Base-by-base conservation (phyloP, 805 yeast genomes). In the Ascoidea tarda region DNA sequence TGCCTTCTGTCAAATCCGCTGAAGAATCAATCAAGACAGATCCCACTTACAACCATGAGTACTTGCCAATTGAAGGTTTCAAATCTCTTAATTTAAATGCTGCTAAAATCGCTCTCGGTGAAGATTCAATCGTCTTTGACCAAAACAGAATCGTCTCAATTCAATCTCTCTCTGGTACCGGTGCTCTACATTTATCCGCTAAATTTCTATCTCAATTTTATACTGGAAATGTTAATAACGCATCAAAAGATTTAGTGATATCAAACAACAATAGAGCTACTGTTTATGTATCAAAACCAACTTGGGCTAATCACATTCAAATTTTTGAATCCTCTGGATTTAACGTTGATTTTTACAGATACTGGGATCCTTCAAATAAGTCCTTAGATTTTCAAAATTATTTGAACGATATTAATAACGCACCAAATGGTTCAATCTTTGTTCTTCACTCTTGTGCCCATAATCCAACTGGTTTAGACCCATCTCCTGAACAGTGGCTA, bases 251-350 rank as follows among this genome's bases (percentile, higher is more conserved):
- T 5, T 60, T 70, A 54, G 68, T 47, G 31, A 73, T 90, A 21
- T 21, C 28, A 21, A 21, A 21, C 28, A 21, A 21, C 28, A 21
- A 21, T 21, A 21, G 28, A 21, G 28, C 28, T 21, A 21, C 28
- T 21, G 28, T 90, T 50, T 88, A 88, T 66, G 64, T 90, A 51
- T 85, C 96, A 12, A 71, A 76, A 54, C 99, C 99, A 59, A 89
- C 98, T n/a, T 91, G 99, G 99, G 96, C 93, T 51, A 93, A 93
- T 72, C 99, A 91, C 71, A 74, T 76, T 65, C 89, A 83, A 65
- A 86, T 91, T 59, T 93, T 90, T 66, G 73, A 77, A 59, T 70
- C 77, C 52, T 73, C 79, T 55, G 96, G 95, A 5, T 73, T 87
- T 51, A 70, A 75, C 58, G 82, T 84, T 46, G 80, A 73, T 46